phyloP scores from a whole-genome alignment of 345 rosid species.

The Lumnitzera racemosa region DNA sequence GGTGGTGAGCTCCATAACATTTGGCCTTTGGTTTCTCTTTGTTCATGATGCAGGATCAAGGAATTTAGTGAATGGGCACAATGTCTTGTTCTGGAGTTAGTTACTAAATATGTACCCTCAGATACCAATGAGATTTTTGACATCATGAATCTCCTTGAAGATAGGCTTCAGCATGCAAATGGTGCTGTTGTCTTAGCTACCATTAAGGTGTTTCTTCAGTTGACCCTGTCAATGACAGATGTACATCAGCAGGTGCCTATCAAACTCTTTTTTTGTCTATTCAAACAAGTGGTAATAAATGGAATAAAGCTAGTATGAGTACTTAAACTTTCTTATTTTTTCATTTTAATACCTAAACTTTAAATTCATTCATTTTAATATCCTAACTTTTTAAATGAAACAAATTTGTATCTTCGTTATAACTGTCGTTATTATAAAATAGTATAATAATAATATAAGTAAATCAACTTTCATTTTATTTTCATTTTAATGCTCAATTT shows the following conservation, averaged over 20 bases:
- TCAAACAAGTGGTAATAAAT: too few species aligned
- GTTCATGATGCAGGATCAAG: slow-evolving; percentile 57
- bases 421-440: too few species aligned
- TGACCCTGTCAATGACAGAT: slow-evolving; percentile 91
- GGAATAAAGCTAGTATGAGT: too few species aligned
- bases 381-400: too few species aligned
- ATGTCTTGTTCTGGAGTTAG: slow-evolving; percentile 90
- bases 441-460: too few species aligned
- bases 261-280: neutral
- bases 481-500: too few species aligned
- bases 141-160: slow-evolving; percentile 97
- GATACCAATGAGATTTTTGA: slow-evolving; percentile 92
- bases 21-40: neutral
- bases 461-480: too few species aligned
- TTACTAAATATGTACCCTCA: slow-evolving; percentile 74
- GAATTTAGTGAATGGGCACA: slow-evolving; percentile 98
- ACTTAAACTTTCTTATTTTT: too few species aligned
- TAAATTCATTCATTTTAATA: too few species aligned
- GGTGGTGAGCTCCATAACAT: neutral
- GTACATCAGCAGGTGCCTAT: slow-evolving; percentile 88
- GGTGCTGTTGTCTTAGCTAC: slow-evolving; percentile 98
- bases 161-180: slow-evolving; percentile 99
- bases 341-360: too few species aligned
- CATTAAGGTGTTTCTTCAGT: slow-evolving; percentile 73
- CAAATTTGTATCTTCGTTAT: too few species aligned